phyloP scores from a whole-genome alignment of 148 eudicot genomes.

The Amaranthus hypochondriacus region DNA sequence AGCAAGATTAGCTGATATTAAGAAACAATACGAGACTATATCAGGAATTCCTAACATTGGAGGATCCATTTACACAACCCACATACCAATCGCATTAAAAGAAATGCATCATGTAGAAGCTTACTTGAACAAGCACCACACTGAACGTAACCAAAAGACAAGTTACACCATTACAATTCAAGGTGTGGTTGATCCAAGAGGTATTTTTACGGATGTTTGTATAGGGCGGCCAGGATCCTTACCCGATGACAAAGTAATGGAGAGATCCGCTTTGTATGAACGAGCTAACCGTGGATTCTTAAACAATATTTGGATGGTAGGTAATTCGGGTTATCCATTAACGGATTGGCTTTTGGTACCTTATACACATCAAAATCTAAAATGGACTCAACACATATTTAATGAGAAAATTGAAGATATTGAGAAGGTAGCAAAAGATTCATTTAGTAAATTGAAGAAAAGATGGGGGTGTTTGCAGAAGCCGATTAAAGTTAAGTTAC shows the following conservation, averaged over 20 bases:
- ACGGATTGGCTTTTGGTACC: constrained; percentile 70
- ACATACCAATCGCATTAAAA: constrained; percentile 72
- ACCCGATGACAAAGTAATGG: constrained; percentile 54
- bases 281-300: constrained; percentile 40
- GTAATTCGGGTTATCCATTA: constrained; percentile 43
- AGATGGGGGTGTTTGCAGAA: constrained; percentile 76
- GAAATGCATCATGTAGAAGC: constrained; percentile 28
- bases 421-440: constrained; percentile 41
- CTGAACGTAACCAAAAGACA: constrained; percentile 71
- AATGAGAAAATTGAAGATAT: constrained; percentile 54
- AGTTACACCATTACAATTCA: constrained; percentile 64
- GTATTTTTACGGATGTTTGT: constrained; percentile 56
- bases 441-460: constrained; percentile 50
- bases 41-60: constrained; percentile 62
- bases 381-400: constrained; percentile 68
- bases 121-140: constrained; percentile 67
- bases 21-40: constrained; percentile 29
- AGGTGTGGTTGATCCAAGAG: constrained; percentile 58
- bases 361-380: constrained; percentile 47
- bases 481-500: constrained; percentile 66
- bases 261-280: constrained; percentile 47
- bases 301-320: constrained; percentile 45
- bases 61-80: constrained; percentile 75
- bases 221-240: constrained; percentile 82
- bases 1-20: constrained; percentile 16